phyloP scores from a whole-genome alignment of 441 rosid genomes.

The Gossypium davidsonii region DNA sequence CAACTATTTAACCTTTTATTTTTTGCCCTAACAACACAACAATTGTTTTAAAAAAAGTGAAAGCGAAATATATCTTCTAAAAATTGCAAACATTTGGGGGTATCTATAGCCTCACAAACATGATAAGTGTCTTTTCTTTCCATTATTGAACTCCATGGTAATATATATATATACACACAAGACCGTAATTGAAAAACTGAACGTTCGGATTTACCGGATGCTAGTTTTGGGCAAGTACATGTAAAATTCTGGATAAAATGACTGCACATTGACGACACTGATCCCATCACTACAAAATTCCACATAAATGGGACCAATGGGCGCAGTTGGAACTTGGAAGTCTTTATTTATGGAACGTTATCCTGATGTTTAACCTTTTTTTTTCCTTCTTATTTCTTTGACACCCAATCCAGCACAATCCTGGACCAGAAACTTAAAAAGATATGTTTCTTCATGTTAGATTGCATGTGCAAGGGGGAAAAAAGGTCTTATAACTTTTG shows the following conservation, averaged over 20 bases:
- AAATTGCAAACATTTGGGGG: conserved; percentile 4
- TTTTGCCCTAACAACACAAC: neutral
- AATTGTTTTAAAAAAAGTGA: conserved; percentile 15
- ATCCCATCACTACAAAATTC: neutral
- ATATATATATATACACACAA: too few species aligned
- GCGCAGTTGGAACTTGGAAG: neutral
- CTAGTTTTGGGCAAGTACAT: neutral
- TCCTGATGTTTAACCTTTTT: conserved; percentile 16
- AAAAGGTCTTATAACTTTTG: neutral
- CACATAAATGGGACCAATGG: neutral
- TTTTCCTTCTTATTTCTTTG: conserved; percentile 3
- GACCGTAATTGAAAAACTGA: too few species aligned
- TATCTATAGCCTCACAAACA: conserved; percentile 30
- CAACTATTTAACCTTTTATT: too few species aligned
- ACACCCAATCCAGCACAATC: neutral
- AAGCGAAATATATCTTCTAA: conserved; percentile 29
- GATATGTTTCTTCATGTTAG: neutral
- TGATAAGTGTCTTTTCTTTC: neutral
- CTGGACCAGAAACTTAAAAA: conserved; percentile 5
- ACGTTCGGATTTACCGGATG: neutral
- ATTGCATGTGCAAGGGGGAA: neutral
- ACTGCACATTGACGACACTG: neutral
- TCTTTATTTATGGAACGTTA: conserved; percentile 22
- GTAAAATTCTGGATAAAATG: conserved; percentile 4
- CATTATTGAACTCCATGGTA: neutral